Base-by-base conservation (phyloP, 305 asterid species). In the Fraxinus latifolia region DNA sequence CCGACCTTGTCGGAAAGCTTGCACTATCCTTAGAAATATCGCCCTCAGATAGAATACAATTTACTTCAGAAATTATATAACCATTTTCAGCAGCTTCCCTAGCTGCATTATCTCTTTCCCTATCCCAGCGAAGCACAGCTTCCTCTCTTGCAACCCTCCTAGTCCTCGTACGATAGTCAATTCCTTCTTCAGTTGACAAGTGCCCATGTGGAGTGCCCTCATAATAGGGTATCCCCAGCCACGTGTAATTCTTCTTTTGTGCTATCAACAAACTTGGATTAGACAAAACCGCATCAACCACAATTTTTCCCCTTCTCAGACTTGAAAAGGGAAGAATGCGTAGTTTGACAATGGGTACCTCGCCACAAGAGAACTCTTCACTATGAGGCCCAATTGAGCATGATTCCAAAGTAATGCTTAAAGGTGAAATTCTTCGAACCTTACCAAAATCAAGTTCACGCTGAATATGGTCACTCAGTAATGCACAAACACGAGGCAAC, bases 351-450 rank as follows among this genome's bases (percentile, higher is more conserved):
- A 92, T 85, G 71, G 98, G 91, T 74, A 91, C 91, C 88, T 94
- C 98, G 3, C 92, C 98, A 81, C 98, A 94, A 9, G 99, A 96
- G 84, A 96, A 96, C 88, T 96, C 99, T 85, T 91, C 96, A 65
- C 86, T 82, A 58, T 92, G 98, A 77, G 99, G 97, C 75, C 99
- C 99, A 79, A 96, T 34, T 14, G 97, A 94, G 85, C 98, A 96
- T 0, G 99, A 90, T 86, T 96, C 99, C 87, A 96, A 77, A 42
- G 98, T 94, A 82, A 96, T 93, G 88, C 99, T 92, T 84, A 96
- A 85, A 60, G 98, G 98, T 55, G 99, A 94, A 84, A 96, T 87
- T 76, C 97, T 87, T 84, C 92, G 89, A 86, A 96, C 98, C 89
- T 82, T 92, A 68, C 99, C 99, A 85, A 94, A 94, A 89, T 93